Evolutionary conservation across 2,329 filamentous ascomycete species (phyloP).

Genomic region (Aspergillus thermomutatus): DNA sequence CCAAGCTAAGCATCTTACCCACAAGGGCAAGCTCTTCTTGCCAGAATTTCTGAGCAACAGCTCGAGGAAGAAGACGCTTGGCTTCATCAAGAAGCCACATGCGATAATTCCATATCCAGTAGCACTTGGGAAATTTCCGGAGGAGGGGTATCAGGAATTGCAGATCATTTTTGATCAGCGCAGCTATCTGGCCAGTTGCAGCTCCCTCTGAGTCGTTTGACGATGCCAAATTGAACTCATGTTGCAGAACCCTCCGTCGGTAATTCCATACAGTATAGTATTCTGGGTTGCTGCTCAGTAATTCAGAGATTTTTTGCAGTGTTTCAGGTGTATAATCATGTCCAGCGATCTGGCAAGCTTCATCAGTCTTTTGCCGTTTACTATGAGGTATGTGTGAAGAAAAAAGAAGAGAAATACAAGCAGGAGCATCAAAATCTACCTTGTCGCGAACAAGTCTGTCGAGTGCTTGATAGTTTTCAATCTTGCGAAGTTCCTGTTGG

Average conservation of each 20-base stretch:
- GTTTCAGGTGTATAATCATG: constrained; percentile 42
- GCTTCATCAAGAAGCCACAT: constrained; percentile 77
- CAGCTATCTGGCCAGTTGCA: constrained; percentile 45
- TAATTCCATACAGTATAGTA: constrained; percentile 51
- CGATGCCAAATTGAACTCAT: constrained; percentile 48
- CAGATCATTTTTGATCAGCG: constrained; percentile 68
- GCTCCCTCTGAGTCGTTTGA: constrained; percentile 26
- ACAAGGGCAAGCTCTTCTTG: constrained; percentile 77
- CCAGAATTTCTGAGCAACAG: constrained; percentile 67
- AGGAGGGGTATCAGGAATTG: constrained; percentile 80
- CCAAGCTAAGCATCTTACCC: constrained; percentile 80
- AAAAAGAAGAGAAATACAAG: not conserved
- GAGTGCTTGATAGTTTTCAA: constrained; percentile 69
- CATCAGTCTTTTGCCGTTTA: not conserved
- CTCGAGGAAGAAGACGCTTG: constrained; percentile 58
- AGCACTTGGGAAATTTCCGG: constrained; percentile 88
- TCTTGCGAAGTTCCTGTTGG: constrained; percentile 69
- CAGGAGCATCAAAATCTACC: constrained; percentile 40
- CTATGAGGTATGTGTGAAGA: not conserved
- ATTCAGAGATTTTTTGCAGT: constrained; percentile 42
- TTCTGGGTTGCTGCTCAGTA: constrained; percentile 46
- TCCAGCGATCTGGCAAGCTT: constrained; percentile 31
- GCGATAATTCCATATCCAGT: constrained; percentile 99
- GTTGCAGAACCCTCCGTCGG: constrained; percentile 66
- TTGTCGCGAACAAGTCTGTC: constrained; percentile 66